Percentiles rank a stretch among this genome's conserved stretches.
phyloP scores from a whole-genome alignment of 1,284 basidiomycete genomes.

The Cryptococcus maquisensis region DNA sequence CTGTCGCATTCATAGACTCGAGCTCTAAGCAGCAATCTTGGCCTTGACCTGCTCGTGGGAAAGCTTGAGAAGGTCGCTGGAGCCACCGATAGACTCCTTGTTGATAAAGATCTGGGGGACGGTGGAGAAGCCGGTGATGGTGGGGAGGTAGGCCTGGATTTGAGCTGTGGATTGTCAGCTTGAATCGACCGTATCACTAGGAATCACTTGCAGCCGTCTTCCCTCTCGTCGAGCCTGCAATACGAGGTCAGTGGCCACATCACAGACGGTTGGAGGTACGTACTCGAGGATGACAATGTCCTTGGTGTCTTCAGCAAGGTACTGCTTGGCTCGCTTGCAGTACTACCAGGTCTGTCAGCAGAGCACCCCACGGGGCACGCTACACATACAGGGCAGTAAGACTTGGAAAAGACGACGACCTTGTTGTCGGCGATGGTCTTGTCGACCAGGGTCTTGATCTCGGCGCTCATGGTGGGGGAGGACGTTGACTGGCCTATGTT shows the following conservation, averaged over 20 bases:
- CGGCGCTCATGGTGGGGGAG: slow-evolving; percentile 30
- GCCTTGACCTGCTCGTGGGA: slow-evolving; percentile 36
- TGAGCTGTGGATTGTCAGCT: slow-evolving; percentile 24
- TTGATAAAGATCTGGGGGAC: slow-evolving; percentile 48
- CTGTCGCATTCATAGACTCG: neutral
- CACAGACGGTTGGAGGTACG: slow-evolving; percentile 4
- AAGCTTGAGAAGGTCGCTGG: slow-evolving; percentile 44
- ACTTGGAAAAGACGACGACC: slow-evolving; percentile 47
- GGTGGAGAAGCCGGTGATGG: slow-evolving; percentile 44
- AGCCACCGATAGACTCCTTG: slow-evolving; percentile 47
- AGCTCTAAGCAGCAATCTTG: slow-evolving; percentile 30
- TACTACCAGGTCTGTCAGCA: slow-evolving; percentile 23
- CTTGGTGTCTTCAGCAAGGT: slow-evolving; percentile 29
- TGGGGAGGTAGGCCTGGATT: slow-evolving; percentile 46
- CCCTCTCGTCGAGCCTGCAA: slow-evolving; percentile 42
- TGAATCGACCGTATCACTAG: neutral
- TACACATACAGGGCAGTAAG: slow-evolving; percentile 46
- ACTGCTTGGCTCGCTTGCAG: slow-evolving; percentile 42
- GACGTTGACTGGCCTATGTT: slow-evolving; percentile 47
- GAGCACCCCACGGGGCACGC: neutral
- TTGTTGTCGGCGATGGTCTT: slow-evolving; percentile 44
- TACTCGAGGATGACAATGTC: slow-evolving; percentile 43
- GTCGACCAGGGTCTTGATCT: slow-evolving; percentile 43
- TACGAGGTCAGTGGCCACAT: slow-evolving; percentile 7
- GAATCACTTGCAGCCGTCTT: slow-evolving; percentile 40